A percentile compares a stretch with the other conserved stretches of the same genome.
phyloP scores from a whole-genome alignment of 495 filamentous ascomycete species.

The Xylaria acuta region DNA sequence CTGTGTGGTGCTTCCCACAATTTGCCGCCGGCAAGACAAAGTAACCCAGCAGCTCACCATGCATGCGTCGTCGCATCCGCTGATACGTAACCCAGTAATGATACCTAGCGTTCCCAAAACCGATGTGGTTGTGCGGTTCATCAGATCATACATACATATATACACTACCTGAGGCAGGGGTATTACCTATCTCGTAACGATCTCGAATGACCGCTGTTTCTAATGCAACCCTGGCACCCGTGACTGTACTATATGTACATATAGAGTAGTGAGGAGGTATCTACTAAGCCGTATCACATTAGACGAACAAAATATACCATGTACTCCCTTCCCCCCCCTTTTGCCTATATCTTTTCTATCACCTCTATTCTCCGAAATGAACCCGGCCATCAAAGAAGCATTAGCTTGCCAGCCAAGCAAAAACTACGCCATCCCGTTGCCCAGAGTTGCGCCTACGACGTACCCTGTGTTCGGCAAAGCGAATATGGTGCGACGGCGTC shows the following conservation, averaged over 20 bases:
- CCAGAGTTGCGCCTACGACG: background rate
- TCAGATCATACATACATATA: background rate
- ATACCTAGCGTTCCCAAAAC: background rate
- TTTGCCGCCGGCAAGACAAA: conserved; percentile 22
- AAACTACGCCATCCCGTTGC: conserved; percentile 5
- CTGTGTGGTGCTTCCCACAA: background rate
- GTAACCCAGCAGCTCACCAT: conserved; percentile 6
- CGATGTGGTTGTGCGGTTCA: background rate
- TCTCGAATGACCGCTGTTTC: background rate
- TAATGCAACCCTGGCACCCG: background rate
- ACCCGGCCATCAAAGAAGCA: background rate
- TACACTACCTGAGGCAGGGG: background rate
- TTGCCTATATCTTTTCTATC: no score
- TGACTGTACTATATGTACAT: background rate
- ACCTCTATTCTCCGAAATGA: background rate
- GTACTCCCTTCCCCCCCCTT: background rate
- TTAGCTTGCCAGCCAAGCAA: background rate
- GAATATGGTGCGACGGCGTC: background rate
- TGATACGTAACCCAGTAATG: background rate
- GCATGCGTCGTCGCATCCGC: background rate
- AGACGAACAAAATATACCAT: background rate
- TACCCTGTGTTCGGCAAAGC: background rate
- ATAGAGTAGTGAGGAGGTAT: background rate
- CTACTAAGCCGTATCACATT: background rate
- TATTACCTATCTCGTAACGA: background rate